phyloP scores from a whole-genome alignment of 352 stramenopile genomes.

The Elongisporangium anandrum region DNA sequence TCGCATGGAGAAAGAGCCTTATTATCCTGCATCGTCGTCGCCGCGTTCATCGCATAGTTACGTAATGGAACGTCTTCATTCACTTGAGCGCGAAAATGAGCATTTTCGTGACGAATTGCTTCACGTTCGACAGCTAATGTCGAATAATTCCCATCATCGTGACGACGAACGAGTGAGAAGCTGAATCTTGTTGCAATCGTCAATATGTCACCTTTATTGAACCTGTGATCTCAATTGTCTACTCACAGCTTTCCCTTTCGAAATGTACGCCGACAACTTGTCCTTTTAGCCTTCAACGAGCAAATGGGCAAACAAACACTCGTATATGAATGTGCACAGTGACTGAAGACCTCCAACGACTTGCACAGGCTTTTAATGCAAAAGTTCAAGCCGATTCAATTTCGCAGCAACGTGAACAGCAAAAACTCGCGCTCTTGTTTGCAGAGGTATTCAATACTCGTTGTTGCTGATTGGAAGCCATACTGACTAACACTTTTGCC shows the following conservation, averaged over 20 bases:
- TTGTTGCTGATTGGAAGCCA: neutral
- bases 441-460: constrained; percentile 27
- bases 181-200: neutral
- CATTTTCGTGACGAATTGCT: constrained; percentile 45
- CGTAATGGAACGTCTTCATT: constrained; percentile 30
- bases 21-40: neutral
- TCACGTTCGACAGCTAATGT: constrained; percentile 46
- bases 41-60: constrained; percentile 5
- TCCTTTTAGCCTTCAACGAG: no score
- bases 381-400: constrained; percentile 52
- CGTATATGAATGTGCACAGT: constrained; percentile 8
- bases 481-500: neutral
- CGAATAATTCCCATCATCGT: constrained; percentile 51
- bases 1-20: neutral
- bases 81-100: constrained; percentile 60
- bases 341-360: constrained; percentile 50
- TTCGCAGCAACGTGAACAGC: constrained; percentile 56
- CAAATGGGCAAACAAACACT: neutral
- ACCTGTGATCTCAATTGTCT: neutral
- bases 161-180: constrained; percentile 30
- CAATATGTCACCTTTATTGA: no score
- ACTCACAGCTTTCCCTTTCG: constrained; percentile 12
- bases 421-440: constrained; percentile 67
- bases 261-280: constrained; percentile 22
- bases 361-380: constrained; percentile 42